A percentile compares a stretch with the other conserved stretches of the same genome.
Conservation (phyloP, 2,329 filamentous ascomycete species). For the Juglanconis oblonga region DNA sequence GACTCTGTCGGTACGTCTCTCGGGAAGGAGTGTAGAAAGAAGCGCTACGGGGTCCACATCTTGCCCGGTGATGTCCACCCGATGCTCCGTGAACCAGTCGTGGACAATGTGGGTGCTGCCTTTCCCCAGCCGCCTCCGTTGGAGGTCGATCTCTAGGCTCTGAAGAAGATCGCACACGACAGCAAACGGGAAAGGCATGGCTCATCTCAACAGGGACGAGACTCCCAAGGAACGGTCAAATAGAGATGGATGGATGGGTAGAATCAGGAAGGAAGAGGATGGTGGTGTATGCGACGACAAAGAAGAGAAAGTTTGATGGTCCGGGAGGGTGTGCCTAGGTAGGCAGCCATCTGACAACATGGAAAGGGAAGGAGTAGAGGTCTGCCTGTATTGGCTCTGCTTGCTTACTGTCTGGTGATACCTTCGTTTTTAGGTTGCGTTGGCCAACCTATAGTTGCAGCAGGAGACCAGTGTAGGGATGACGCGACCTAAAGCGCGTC, state of each 20-base stretch:
- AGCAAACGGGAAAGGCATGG: slow-evolving; percentile 67
- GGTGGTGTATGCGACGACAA: neutral
- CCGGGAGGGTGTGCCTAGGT: neutral
- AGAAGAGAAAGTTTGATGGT: neutral
- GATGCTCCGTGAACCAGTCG: slow-evolving; percentile 69
- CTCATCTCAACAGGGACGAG: neutral
- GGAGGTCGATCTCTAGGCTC: slow-evolving; percentile 51
- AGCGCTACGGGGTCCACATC: slow-evolving; percentile 61
- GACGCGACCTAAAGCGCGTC: neutral
- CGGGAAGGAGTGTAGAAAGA: slow-evolving; percentile 73
- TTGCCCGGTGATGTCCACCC: slow-evolving; percentile 52
- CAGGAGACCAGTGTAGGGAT: slow-evolving; percentile 1
- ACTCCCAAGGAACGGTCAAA: neutral
- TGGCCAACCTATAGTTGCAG: neutral
- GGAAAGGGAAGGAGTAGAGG: neutral
- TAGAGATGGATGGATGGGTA: neutral
- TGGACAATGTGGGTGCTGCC: slow-evolving; percentile 39
- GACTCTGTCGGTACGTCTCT: slow-evolving; percentile 73
- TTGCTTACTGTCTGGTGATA: neutral
- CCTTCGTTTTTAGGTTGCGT: neutral
- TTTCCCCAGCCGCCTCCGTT: slow-evolving; percentile 28
- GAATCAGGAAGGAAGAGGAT: neutral
- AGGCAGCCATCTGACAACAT: slow-evolving; percentile 2
- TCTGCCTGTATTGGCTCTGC: neutral
- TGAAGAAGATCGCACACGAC: slow-evolving; percentile 73